Percentiles rank a stretch among this genome's conserved stretches.
Evolutionary conservation across 768 basidiomycete genomes (phyloP).

Genomic region (Tricholoma terreum): DNA sequence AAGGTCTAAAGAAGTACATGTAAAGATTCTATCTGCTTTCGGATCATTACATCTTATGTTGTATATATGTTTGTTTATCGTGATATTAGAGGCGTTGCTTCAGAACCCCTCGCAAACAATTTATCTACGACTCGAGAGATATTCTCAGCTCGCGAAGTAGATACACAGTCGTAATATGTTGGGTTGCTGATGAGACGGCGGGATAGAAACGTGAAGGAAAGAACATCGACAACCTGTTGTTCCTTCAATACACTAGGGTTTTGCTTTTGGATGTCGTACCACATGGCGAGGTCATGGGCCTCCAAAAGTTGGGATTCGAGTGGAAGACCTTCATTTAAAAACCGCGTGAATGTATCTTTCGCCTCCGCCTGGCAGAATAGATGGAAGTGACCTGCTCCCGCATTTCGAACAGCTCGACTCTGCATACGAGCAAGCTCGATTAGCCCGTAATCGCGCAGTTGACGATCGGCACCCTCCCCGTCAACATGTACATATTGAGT

Average conservation of each 20-base stretch:
- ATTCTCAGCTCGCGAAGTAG: slow-evolving; percentile 44
- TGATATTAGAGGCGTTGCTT: slow-evolving; percentile 1
- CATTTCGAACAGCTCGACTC: slow-evolving; percentile 70
- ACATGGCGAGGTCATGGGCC: slow-evolving; percentile 42
- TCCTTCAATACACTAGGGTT: slow-evolving; percentile 42
- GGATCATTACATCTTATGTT: slow-evolving; percentile 4
- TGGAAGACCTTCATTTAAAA: slow-evolving; percentile 85
- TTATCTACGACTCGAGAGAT: slow-evolving; percentile 72
- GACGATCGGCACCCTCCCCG: slow-evolving; percentile 51
- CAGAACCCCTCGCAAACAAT: slow-evolving; percentile 25
- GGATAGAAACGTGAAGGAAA: slow-evolving; percentile 81
- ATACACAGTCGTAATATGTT: slow-evolving; percentile 69
- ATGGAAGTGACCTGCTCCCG: slow-evolving; percentile 63
- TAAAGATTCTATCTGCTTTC: slow-evolving; percentile 5
- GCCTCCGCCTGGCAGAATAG: slow-evolving; percentile 90
- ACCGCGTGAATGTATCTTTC: slow-evolving; percentile 75
- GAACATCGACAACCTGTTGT: slow-evolving; percentile 69
- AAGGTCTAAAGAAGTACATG: slow-evolving; percentile 62
- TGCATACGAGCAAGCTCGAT: slow-evolving; percentile 91
- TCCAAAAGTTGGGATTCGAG: slow-evolving; percentile 78
- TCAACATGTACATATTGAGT: slow-evolving; percentile 74
- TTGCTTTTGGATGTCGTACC: slow-evolving; percentile 42
- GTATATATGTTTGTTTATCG: slow-evolving; percentile 1
- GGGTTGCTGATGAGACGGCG: slow-evolving; percentile 76
- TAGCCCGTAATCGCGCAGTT: slow-evolving; percentile 76